Conservation (phyloP, 2,329 filamentous ascomycete genomes). For the Colletotrichum coccodes region DNA sequence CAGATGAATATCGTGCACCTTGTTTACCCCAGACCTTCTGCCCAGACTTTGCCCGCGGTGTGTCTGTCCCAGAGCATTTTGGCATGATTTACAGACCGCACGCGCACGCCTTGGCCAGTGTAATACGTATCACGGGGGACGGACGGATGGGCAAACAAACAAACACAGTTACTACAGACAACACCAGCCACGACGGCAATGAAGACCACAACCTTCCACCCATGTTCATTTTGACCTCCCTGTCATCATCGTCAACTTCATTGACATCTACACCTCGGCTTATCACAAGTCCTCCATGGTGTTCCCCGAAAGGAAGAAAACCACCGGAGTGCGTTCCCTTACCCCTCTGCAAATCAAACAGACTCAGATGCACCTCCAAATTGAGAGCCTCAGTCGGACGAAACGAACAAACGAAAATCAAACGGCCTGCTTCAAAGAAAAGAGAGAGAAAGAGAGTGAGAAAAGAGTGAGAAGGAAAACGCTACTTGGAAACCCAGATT, state of each 20-base stretch:
- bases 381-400: constrained; percentile 1
- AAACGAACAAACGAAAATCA: neutral
- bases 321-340: neutral
- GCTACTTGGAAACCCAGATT: no score
- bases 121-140: neutral
- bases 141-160: neutral
- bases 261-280: neutral
- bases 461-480: neutral
- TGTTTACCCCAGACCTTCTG: neutral
- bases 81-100: neutral
- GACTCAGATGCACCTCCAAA: neutral
- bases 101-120: neutral
- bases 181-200: neutral
- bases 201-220: neutral
- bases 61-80: neutral
- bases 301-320: neutral
- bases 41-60: no score
- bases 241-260: constrained; percentile 9
- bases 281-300: neutral
- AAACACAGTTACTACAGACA: neutral
- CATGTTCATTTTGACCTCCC: constrained; percentile 2
- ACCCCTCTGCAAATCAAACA: constrained; percentile 3
- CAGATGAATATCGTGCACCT: neutral
- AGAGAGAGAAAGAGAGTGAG: neutral
- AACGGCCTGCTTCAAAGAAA: neutral